A percentile compares a stretch with the other conserved stretches of the same genome.
Conservation (phyloP, 352 stramenopile genomes). For the Phytophthora meadii region DNA sequence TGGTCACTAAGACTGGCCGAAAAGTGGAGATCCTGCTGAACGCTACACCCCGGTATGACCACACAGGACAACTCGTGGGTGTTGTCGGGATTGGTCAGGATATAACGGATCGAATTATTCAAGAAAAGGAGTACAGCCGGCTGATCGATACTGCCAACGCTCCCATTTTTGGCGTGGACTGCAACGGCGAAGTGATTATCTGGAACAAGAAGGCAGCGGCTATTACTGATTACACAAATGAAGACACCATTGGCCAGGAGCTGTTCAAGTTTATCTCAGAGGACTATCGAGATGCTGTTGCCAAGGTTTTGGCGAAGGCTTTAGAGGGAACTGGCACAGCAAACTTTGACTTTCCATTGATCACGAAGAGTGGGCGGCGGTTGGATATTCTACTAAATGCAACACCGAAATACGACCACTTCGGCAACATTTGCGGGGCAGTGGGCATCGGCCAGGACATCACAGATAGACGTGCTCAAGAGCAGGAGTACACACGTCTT, state of each 20-base stretch:
- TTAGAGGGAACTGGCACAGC: constrained; percentile 48
- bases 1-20: constrained; percentile 63
- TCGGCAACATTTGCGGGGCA: constrained; percentile 64
- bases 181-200: constrained; percentile 71
- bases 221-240: constrained; percentile 85
- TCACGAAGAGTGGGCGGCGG: constrained; percentile 58
- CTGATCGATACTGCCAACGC: constrained; percentile 52
- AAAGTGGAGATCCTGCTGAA: constrained; percentile 71
- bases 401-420: constrained; percentile 70
- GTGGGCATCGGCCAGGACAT: constrained; percentile 84
- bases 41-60: constrained; percentile 68
- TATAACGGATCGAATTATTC: constrained; percentile 56
- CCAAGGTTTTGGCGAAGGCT: constrained; percentile 42
- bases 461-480: constrained; percentile 69
- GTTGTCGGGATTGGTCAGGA: constrained; percentile 62
- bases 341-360: constrained; percentile 76
- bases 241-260: constrained; percentile 83
- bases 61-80: constrained; percentile 59
- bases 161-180: constrained; percentile 77
- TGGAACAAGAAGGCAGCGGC: constrained; percentile 89
- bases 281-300: constrained; percentile 47
- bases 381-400: constrained; percentile 67
- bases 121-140: constrained; percentile 45
- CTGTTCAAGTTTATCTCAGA: constrained; percentile 81
- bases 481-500: constrained; percentile 60